Percentiles rank a stretch among this genome's conserved stretches.
Evolutionary conservation across 2,329 filamentous ascomycete species (phyloP).

Genomic region (Tothia fuscella): DNA sequence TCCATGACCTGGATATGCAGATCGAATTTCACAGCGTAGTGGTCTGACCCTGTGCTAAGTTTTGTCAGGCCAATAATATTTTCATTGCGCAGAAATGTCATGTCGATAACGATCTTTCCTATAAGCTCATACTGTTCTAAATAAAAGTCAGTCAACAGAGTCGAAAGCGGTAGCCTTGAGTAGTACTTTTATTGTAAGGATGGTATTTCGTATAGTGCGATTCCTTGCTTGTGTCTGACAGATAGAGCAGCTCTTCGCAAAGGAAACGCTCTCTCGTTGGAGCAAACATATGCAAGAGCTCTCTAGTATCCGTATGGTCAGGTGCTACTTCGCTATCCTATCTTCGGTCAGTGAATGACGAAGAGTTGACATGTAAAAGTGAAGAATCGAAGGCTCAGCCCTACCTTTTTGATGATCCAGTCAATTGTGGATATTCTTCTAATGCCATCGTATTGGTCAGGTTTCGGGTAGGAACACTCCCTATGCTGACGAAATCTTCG

Average conservation of each 20-base stretch:
- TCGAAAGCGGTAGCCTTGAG: background rate
- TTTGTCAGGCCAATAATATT: too few relatives aligned
- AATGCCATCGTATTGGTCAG: background rate
- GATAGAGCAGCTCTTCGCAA: background rate
- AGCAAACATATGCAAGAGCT: background rate
- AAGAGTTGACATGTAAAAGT: background rate
- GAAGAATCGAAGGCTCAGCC: too few relatives aligned
- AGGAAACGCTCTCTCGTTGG: background rate
- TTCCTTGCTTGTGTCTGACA: background rate
- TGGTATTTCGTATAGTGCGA: background rate
- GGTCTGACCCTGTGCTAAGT: too few relatives aligned
- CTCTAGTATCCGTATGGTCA: background rate
- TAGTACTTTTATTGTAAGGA: background rate
- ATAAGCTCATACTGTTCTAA: background rate
- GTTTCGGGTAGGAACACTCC: too few relatives aligned
- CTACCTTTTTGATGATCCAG: background rate
- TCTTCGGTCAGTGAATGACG: background rate
- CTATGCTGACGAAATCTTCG: background rate
- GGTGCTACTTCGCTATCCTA: background rate
- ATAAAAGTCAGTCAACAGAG: background rate
- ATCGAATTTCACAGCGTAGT: too few relatives aligned
- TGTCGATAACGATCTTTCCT: background rate
- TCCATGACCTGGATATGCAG: too few relatives aligned
- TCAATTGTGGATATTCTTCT: background rate
- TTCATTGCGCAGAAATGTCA: background rate